A percentile compares a stretch with the other conserved stretches of the same genome.
Evolutionary conservation across 495 filamentous ascomycete species (phyloP).

Genomic region (Neurospora terricola): DNA sequence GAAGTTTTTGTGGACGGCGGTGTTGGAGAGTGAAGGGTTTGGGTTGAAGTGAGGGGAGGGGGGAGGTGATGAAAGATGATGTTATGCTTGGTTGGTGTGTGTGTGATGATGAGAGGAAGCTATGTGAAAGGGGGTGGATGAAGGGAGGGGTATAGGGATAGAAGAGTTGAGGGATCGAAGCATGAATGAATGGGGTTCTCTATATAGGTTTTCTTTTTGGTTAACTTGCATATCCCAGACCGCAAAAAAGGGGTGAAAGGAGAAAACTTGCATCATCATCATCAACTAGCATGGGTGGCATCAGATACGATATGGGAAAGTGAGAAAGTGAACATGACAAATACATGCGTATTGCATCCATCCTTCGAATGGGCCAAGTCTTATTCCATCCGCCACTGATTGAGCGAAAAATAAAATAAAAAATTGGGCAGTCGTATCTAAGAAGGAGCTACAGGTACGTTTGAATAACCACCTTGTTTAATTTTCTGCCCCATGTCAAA

Average conservation of each 20-base stretch:
- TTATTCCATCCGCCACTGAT: not conserved
- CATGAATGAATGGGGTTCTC: not conserved
- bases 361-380: not conserved
- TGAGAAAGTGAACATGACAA: not conserved
- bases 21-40: constrained; percentile 87
- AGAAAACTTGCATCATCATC: not conserved
- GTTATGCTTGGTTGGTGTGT: not conserved
- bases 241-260: not conserved
- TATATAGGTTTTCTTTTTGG: not conserved
- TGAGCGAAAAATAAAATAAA: not conserved
- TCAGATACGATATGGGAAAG: not conserved
- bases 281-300: not conserved
- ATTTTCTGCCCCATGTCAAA: too few species aligned
- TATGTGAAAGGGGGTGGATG: not conserved
- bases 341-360: not conserved
- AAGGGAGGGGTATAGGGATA: not conserved
- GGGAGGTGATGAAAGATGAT: not conserved
- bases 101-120: not conserved
- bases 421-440: too few species aligned
- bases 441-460: too few species aligned
- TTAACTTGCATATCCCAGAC: not conserved
- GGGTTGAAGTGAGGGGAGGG: constrained; percentile 58
- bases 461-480: too few species aligned
- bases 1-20: constrained; percentile 71
- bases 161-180: not conserved